phyloP scores from a whole-genome alignment of 148 eudicot species.

The Fallopia convolvulus region DNA sequence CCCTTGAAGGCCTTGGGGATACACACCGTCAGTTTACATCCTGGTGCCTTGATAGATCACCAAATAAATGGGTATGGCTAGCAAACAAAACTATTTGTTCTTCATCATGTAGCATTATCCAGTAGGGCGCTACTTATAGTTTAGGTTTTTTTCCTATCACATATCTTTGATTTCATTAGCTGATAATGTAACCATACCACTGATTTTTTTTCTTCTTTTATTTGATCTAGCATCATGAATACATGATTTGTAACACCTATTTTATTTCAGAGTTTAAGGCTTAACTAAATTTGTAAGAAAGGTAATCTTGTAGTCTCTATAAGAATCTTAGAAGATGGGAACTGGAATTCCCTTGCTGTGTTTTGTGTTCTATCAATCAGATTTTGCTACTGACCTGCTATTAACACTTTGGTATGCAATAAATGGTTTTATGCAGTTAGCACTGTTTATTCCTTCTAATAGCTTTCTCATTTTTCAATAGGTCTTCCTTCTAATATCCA shows the following conservation, averaged over 20 bases:
- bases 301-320: background rate
- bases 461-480: too few relatives aligned
- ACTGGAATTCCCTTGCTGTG: background rate
- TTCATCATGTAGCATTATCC: background rate
- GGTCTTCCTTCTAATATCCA: background rate
- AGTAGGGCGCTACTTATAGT: background rate
- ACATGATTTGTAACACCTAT: background rate
- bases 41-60: constrained; percentile 72
- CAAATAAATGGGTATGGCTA: constrained; percentile 67
- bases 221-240: background rate
- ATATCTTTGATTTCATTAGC: background rate
- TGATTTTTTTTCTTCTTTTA: background rate
- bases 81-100: background rate
- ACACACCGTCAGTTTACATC: constrained; percentile 82
- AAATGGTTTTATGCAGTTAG: background rate
- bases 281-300: background rate
- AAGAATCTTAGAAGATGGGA: background rate
- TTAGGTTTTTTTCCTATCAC: background rate
- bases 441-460: background rate
- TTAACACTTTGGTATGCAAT: background rate
- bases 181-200: background rate
- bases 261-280: background rate
- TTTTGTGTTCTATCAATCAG: background rate
- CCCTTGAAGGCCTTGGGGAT: constrained; percentile 65
- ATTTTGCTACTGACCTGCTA: background rate